A percentile compares a stretch with the other conserved stretches of the same genome.
phyloP scores from a whole-genome alignment of 2,329 filamentous ascomycete genomes.

The Whalleya microplaca region DNA sequence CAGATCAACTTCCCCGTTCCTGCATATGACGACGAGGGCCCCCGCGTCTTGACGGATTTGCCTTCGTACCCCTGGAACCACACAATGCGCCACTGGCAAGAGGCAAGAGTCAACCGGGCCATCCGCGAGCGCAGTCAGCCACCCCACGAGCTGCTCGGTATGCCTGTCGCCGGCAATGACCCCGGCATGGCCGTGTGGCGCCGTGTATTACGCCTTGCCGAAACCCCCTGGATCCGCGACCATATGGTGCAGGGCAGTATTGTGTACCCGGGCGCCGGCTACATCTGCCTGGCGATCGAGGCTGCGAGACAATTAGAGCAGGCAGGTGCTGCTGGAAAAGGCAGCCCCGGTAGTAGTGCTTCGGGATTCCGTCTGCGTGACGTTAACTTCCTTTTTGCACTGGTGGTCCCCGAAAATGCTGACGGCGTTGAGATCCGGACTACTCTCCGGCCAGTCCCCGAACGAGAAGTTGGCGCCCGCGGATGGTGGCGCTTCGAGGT shows the following conservation, averaged over 20 bases:
- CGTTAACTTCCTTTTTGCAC: slow-evolving; percentile 10
- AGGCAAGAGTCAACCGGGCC: slow-evolving; percentile 15
- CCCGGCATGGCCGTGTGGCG: slow-evolving; percentile 9
- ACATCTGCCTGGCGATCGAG: slow-evolving; percentile 24
- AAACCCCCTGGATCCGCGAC: slow-evolving; percentile 23
- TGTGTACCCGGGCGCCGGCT: slow-evolving; percentile 21
- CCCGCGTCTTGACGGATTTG: slow-evolving; percentile 7
- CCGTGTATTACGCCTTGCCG: slow-evolving; percentile 4
- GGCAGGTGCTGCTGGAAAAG: not conserved
- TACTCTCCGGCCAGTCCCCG: slow-evolving; percentile 6
- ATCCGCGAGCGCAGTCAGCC: slow-evolving; percentile 7
- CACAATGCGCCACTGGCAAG: slow-evolving; percentile 10
- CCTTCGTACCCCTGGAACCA: slow-evolving; percentile 29
- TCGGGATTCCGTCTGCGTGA: slow-evolving; percentile 12
- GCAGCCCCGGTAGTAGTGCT: no score
- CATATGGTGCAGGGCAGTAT: slow-evolving; percentile 15
- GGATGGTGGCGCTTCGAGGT: slow-evolving; percentile 14
- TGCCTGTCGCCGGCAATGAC: not conserved
- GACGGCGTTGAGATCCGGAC: slow-evolving; percentile 20
- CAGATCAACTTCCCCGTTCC: slow-evolving; percentile 8
- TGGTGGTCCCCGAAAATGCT: slow-evolving; percentile 16
- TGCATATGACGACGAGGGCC: not conserved
- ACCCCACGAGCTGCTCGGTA: slow-evolving; percentile 21
- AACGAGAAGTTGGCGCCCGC: not conserved
- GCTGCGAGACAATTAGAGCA: slow-evolving; percentile 10